Conservation (phyloP, 345 rosid genomes). For the Melaleuca quinquenervia region DNA sequence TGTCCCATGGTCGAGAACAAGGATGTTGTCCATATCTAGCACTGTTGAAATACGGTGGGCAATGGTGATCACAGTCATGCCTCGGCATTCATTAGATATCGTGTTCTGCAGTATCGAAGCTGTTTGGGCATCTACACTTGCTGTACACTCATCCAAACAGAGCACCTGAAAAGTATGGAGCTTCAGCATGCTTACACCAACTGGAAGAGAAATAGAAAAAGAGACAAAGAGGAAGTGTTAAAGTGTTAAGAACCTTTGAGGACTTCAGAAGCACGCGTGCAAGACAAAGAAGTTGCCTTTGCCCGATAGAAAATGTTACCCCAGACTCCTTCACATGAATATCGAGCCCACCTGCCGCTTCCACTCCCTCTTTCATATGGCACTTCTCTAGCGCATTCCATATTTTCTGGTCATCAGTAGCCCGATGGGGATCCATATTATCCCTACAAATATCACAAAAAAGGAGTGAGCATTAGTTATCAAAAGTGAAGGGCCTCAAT, state of each 20-base stretch:
- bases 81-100: constrained; percentile 57
- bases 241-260: constrained; percentile 30
- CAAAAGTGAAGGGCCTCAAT: not conserved
- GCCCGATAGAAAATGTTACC: constrained; percentile 70
- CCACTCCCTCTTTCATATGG: constrained; percentile 73
- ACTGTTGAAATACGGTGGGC: constrained; percentile 94
- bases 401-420: constrained; percentile 40
- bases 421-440: constrained; percentile 66
- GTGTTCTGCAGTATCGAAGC: constrained; percentile 62
- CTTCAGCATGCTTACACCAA: not conserved
- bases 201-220: not conserved
- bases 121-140: constrained; percentile 64
- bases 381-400: constrained; percentile 72
- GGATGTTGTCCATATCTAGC: constrained; percentile 54
- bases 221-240: not conserved
- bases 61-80: constrained; percentile 73
- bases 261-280: constrained; percentile 86
- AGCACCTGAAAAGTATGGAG: constrained; percentile 33
- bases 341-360: constrained; percentile 67
- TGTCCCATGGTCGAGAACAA: constrained; percentile 59
- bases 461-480: not conserved
- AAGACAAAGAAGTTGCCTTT: constrained; percentile 89
- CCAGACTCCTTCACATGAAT: constrained; percentile 54
- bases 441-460: constrained; percentile 32
- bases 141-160: constrained; percentile 94